Conservation (phyloP, 2,329 filamentous ascomycete species). For the Gaeumannomyces tritici region DNA sequence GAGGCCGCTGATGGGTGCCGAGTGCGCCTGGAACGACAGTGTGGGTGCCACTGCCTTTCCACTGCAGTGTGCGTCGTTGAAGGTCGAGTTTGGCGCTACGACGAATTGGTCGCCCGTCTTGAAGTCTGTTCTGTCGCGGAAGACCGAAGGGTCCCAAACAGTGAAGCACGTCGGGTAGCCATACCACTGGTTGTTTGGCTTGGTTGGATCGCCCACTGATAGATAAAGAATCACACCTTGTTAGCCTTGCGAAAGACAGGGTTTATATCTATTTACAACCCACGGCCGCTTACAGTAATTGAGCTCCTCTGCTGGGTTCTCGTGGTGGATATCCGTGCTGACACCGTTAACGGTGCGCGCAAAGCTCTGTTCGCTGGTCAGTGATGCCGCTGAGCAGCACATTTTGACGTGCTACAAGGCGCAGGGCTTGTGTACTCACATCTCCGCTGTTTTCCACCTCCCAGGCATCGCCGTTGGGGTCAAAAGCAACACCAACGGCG, state of each 20-base stretch:
- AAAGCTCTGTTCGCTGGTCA: conserved; percentile 26
- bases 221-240: no score
- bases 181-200: conserved; percentile 17
- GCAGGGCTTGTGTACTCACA: conserved; percentile 2
- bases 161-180: conserved; percentile 45
- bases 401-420: neutral
- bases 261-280: no score
- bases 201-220: conserved; percentile 18
- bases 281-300: conserved; percentile 39
- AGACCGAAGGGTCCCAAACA: conserved; percentile 17
- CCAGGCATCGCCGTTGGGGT: conserved; percentile 32
- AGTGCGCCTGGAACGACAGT: conserved; percentile 8
- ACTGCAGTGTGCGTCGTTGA: conserved; percentile 7
- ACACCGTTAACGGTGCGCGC: conserved; percentile 32
- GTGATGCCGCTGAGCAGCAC: no score
- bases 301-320: conserved; percentile 57
- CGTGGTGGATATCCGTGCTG: conserved; percentile 38
- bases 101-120: conserved; percentile 10
- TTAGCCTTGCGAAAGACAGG: neutral
- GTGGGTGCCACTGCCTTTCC: conserved; percentile 5
- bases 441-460: conserved; percentile 40
- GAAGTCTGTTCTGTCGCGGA: conserved; percentile 8
- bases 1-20: conserved; percentile 6
- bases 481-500: conserved; percentile 48
- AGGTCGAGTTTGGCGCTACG: conserved; percentile 7